Base-by-base conservation (phyloP, 768 basidiomycete genomes). In the Podaxis pistillaris region DNA sequence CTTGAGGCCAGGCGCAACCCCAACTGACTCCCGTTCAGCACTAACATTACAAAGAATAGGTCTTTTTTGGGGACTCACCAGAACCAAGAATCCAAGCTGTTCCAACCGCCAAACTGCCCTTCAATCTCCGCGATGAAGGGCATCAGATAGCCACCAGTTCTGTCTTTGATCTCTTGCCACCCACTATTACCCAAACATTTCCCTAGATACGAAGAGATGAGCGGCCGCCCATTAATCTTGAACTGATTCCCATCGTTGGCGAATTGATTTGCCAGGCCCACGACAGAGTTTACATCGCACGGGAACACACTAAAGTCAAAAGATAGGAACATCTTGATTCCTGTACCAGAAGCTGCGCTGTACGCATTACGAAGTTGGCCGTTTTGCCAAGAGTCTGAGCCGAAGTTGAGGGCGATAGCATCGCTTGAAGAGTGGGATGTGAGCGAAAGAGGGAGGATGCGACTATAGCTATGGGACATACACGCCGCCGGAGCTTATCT, bases 1-100 rank as follows among this genome's bases (percentile, higher is more conserved):
- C 78, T 64, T 82, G 76, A 0, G 86, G 86, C 85, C 86, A 88
- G 5, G 83, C 86, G 70, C 83, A 81, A 70, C 86, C 85, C 85
- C 86, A 86, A 75, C 80, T 78, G 55, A 26, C 8, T n/a, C 7
- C 55, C 15, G 63, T 12, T 37, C 53, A 64, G 58, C 13, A 51
- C 49, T 17, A 4, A 11, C 3, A 22, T 5, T 9, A 6, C 24
- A 36, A n/a, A 49, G 26, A 50, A 9, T 19, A 9, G 6, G 19
- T 8, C 44, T 17, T 12, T 13, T 38, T 2, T 33, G 33, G 38
- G 40, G 2, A 70, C 79, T 61, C 60, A 81, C 80, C 81, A 82
- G 67, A 75, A 75, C 82, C 81, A 82, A 15, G 77, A 76, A 69
- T 83, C 82, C 68, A 83, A 66, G 33, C 73, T 65, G n/a, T 78